Percentiles rank a stretch among this genome's conserved stretches.
These are phyloP conservation scores for Zangia roseola DNA, from an alignment of 768 basidiomycete genomes.

Conservation along the genomic window DNA sequence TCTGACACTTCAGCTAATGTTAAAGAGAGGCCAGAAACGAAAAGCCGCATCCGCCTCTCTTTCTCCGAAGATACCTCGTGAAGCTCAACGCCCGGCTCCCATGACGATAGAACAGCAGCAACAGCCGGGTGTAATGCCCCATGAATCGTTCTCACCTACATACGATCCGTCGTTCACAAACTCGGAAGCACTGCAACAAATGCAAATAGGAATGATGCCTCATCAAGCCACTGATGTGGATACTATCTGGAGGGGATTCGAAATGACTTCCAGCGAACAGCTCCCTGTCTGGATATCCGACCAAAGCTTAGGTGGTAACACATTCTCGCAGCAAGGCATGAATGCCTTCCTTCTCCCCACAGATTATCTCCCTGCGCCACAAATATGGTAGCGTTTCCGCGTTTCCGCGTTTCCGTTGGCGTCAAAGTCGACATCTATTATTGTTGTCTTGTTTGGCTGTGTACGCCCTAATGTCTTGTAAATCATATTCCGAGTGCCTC, in stretches of 20 bases:
- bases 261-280: slow-evolving; percentile 68
- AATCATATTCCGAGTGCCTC: slow-evolving; percentile 15
- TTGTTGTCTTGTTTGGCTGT: slow-evolving; percentile 16
- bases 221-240: slow-evolving; percentile 44
- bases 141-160: slow-evolving; percentile 55
- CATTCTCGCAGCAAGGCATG: slow-evolving; percentile 79
- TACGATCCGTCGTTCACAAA: slow-evolving; percentile 47
- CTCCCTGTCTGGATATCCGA: slow-evolving; percentile 86
- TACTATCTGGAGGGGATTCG: slow-evolving; percentile 74
- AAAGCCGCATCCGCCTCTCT: slow-evolving; percentile 52
- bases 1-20: slow-evolving; percentile 83
- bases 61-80: slow-evolving; percentile 60
- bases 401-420: background rate
- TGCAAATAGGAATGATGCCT: slow-evolving; percentile 29
- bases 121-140: slow-evolving; percentile 31
- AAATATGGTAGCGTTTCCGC: slow-evolving; percentile 62
- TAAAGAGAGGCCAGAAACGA: slow-evolving; percentile 72
- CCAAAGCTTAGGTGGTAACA: slow-evolving; percentile 72
- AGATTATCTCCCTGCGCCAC: slow-evolving; percentile 70
- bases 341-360: slow-evolving; percentile 79
- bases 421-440: slow-evolving; percentile 12
- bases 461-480: slow-evolving; percentile 27
- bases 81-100: slow-evolving; percentile 47
- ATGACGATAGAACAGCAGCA: slow-evolving; percentile 48
- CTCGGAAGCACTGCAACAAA: slow-evolving; percentile 32